Evolutionary conservation across 441 rosid genomes (phyloP).

Genomic region (Rhodomyrtus psidioides): DNA sequence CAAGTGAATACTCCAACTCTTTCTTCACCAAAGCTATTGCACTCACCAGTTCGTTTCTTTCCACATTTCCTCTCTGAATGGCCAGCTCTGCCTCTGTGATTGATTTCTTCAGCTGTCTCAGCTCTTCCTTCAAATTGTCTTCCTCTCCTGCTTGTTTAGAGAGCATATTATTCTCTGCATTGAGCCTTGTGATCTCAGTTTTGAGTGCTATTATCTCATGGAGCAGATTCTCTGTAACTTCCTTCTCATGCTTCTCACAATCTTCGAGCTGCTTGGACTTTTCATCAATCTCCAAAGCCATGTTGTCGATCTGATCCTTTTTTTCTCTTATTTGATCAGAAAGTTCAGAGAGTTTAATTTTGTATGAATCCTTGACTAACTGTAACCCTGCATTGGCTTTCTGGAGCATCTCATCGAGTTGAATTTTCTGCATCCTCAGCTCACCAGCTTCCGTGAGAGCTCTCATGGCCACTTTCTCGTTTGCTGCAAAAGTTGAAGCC

Average conservation of each 20-base stretch:
- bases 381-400: conserved; percentile 43
- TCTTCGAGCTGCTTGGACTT: conserved; percentile 45
- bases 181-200: conserved; percentile 44
- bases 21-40: conserved; percentile 34
- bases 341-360: conserved; percentile 38
- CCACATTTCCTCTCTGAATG: conserved; percentile 30
- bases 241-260: conserved; percentile 44
- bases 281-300: conserved; percentile 33
- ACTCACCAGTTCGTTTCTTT: conserved; percentile 33
- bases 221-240: conserved; percentile 24
- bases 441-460: conserved; percentile 63
- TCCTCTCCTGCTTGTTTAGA: conserved; percentile 28
- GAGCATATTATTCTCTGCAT: conserved; percentile 22
- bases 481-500: conserved; percentile 58
- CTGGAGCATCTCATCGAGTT: conserved; percentile 49
- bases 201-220: conserved; percentile 34
- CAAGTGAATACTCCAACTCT: conserved; percentile 36
- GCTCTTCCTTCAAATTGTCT: conserved; percentile 20
- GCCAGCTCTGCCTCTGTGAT: conserved; percentile 28
- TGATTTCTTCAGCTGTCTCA: conserved; percentile 16
- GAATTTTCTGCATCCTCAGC: conserved; percentile 41
- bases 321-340: conserved; percentile 30
- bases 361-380: conserved; percentile 29
- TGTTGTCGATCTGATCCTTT: conserved; percentile 33
- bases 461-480: conserved; percentile 65